Base-by-base conservation (phyloP, 208 protist species). In the Leishmania mexicana region DNA sequence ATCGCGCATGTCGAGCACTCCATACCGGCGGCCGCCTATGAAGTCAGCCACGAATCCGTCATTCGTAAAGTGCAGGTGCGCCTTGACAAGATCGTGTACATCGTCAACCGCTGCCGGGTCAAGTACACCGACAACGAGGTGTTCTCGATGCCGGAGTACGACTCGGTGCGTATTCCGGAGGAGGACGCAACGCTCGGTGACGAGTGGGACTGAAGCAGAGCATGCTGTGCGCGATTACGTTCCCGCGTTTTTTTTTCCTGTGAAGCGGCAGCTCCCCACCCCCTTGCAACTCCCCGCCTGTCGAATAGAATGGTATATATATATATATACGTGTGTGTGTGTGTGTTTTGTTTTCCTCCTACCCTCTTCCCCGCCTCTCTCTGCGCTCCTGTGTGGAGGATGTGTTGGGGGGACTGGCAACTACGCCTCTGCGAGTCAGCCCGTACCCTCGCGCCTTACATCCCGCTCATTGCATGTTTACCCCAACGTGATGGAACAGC, bases 71-170 rank as follows among this genome's bases (percentile, higher is more conserved):
- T 87, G 10, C 92, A 96, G 81, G 79, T 72, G 28, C 91, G 93
- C 4, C 76, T 95, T 15, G 89, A 94, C 64, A 96, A 96, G 75
- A 74, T 96, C 40, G 53, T 96, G 13, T 21, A 75, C 21, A 40
- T 96, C 49, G 80, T 95, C 31, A 85, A 93, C 38, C 75, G 80
- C 3, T 96, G 93, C 67, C 81, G 92, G 19, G 54, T 75, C 8
- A 84, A 84, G 65, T 90, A 93, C 83, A 77, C 86, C 0, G 76
- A 83, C 24, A 67, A 42, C 3, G 86, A 85, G 45, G 92, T 95
- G 4, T 96, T 95, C 65, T 93, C 88, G 38, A 78, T 96, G 40
- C 91, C 89, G 6, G 87, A 91, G 65, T 94, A 95, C 83, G 90
- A 92, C 73, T 65, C 87, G 40, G 80, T 95, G 7, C 85, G 83